phyloP scores from a whole-genome alignment of 1,139 yeast genomes.

The Lodderomyces metapsilosis region DNA sequence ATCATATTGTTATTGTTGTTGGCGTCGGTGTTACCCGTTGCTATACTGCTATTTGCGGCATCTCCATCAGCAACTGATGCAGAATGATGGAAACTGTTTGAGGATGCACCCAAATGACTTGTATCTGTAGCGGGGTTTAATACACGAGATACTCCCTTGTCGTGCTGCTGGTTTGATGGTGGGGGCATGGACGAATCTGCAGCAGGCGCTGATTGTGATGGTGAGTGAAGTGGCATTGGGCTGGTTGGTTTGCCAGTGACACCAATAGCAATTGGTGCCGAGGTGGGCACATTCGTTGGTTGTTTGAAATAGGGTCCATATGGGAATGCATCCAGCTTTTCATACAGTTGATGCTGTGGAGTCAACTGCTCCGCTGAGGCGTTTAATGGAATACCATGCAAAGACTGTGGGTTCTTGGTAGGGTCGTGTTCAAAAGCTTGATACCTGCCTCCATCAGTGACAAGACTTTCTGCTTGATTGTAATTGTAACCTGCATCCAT shows the following conservation, averaged over 20 bases:
- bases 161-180: background rate
- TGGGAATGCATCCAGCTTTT: constrained; percentile 10
- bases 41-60: background rate
- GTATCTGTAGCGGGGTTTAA: background rate
- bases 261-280: constrained; percentile 3
- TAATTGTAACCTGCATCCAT: constrained; percentile 1
- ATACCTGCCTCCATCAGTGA: background rate
- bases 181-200: background rate
- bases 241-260: constrained; percentile 2
- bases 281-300: constrained; percentile 3
- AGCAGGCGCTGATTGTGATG: background rate
- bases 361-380: background rate
- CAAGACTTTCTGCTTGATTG: background rate
- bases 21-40: constrained; percentile 8
- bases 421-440: background rate
- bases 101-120: background rate
- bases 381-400: background rate
- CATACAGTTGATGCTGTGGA: constrained; percentile 2
- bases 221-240: background rate
- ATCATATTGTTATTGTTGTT: constrained; percentile 18
- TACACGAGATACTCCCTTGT: background rate
- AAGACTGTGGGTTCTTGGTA: background rate
- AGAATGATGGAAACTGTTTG: background rate
- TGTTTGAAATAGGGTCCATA: constrained; percentile 9
- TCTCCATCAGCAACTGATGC: background rate